phyloP scores from a whole-genome alignment of 2,329 filamentous ascomycete genomes.

The Fonsecaea monophora region DNA sequence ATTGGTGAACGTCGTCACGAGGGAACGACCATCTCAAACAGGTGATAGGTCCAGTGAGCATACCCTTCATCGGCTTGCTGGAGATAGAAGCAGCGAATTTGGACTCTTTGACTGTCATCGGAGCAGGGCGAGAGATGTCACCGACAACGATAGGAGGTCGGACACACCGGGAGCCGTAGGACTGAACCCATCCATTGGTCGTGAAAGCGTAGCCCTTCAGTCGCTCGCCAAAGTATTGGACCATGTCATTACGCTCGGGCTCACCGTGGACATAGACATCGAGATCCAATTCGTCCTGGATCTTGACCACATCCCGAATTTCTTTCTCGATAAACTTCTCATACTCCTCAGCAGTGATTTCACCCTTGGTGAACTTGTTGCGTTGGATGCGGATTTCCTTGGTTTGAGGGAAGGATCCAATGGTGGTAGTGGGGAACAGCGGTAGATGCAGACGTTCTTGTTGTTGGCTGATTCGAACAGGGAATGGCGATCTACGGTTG shows the following conservation, averaged over 20 bases:
- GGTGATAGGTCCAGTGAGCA: conserved; percentile 98
- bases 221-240: conserved; percentile 99
- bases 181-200: conserved; percentile 98
- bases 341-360: conserved; percentile 90
- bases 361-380: conserved; percentile 98
- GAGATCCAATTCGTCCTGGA: conserved; percentile 96
- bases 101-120: conserved; percentile 99
- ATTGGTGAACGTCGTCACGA: conserved; percentile 99
- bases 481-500: conserved; percentile 91
- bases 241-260: conserved; percentile 99
- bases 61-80: conserved; percentile 99
- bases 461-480: conserved; percentile 82
- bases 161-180: conserved; percentile 97
- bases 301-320: conserved; percentile 91
- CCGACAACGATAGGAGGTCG: conserved; percentile 98
- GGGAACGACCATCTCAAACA: conserved; percentile 99
- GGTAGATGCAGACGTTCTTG: conserved; percentile 92
- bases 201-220: conserved; percentile 98
- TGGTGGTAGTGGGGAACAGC: conserved; percentile 98
- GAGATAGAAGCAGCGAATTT: conserved; percentile 97
- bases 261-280: conserved; percentile 98
- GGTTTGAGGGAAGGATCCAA: conserved; percentile 99
- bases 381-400: conserved; percentile 96
- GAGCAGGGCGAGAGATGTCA: conserved; percentile 93
- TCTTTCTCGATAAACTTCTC: conserved; percentile 99